Conservation (phyloP, 2,329 filamentous ascomycete species). For the Nigrograna mackinnonii region DNA sequence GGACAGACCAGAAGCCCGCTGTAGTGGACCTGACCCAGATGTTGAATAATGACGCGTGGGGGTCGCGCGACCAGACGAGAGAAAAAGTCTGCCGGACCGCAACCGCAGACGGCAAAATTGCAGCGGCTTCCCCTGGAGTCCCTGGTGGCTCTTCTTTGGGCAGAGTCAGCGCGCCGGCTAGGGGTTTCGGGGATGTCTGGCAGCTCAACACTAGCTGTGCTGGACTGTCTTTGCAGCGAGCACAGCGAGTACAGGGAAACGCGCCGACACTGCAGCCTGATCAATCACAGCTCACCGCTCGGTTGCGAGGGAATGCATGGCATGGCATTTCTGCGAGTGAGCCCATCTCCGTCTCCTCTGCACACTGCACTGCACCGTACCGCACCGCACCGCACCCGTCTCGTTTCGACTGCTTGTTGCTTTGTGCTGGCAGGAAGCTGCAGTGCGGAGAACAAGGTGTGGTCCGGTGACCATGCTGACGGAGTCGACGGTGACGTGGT, state of each 20-base stretch:
- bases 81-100: conserved; percentile 12
- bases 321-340: neutral
- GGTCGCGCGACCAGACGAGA: conserved; percentile 16
- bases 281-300: conserved; percentile 1
- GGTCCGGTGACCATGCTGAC: no score
- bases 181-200: conserved; percentile 3
- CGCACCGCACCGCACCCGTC: no score
- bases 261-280: neutral
- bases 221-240: neutral
- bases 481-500: no score
- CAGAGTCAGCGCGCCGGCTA: conserved; percentile 3
- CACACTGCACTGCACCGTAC: no score
- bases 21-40: no score
- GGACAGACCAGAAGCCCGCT: no score
- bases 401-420: no score
- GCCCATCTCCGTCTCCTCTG: conserved; percentile 9
- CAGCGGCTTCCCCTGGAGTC: no score
- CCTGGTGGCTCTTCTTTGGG: conserved; percentile 1
- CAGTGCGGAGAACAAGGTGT: no score
- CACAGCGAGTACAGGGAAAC: no score
- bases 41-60: conserved; percentile 43
- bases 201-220: neutral
- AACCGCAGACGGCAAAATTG: conserved; percentile 12
- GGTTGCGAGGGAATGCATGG: neutral
- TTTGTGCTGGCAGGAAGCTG: no score